Evolutionary conservation across 2,329 filamentous ascomycete species (phyloP), one percentile per base, ranked within the genome.

Genomic region (Colletotrichum trifolii): DNA sequence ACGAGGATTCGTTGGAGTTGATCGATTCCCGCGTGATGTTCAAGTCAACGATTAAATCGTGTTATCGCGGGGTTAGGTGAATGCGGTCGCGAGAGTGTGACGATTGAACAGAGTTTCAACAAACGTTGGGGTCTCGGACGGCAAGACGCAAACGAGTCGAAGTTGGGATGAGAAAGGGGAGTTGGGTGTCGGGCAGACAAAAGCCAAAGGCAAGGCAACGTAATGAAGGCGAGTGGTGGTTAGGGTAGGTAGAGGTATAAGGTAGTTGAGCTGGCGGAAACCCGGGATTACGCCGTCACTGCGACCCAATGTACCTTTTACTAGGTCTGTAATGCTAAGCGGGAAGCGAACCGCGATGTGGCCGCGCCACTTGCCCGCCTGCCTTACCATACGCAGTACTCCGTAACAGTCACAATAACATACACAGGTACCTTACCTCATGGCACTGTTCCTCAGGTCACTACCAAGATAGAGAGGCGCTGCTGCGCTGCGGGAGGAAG

Each of bases 241-340:
- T 52, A 40, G 42, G n/a, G 15, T 46, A 17, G 42, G 13, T 46
- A 35, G 57, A 61, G 62, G 62, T 57, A 57, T 50, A 54, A 55
- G 57, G 62, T 43, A 59, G 33, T 53, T 36, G 60, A 50, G 47
- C 15, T 34, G 54, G 57, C 50, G 57, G 45, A 54, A n/a, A 45
- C 39, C 39, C 50, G 50, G 62, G 57, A 56, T 65, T 62, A 65
- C 62, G 62, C 55, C 62, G 40, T 61, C 11, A 52, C 57, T 50
- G 35, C 55, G 34, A 12, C 34, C 17, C 45, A 40, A 25, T 25
- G 25, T 25, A 25, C 25, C 50, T 39, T 35, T 36, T 12, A 36
- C 40, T 15, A 15, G 54, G 43, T 38, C 12, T 25, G 15, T 55
- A 54, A 46, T 40, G 11, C 13, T 36, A 8, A 6, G 17, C 15